Conservation (phyloP, 2,329 filamentous ascomycete species). For the Colletotrichum acutatum region DNA sequence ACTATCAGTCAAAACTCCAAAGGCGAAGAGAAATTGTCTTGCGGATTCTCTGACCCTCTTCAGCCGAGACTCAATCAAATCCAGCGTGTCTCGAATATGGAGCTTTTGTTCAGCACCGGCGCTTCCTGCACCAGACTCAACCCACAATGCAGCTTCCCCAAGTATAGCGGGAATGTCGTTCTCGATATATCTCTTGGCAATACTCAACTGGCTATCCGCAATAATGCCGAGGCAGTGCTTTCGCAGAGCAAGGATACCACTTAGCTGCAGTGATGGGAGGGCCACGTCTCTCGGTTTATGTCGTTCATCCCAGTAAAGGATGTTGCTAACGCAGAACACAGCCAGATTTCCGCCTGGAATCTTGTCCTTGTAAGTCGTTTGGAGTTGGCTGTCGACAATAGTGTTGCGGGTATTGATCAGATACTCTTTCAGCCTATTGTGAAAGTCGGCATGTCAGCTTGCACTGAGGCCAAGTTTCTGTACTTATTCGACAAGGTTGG, state of each 20-base stretch:
- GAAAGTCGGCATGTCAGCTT: neutral
- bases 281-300: conserved; percentile 38
- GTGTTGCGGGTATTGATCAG: conserved; percentile 52
- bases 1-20: neutral
- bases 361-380: conserved; percentile 41
- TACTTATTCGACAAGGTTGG: no score
- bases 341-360: conserved; percentile 40
- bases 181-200: conserved; percentile 50
- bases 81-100: conserved; percentile 45
- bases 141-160: conserved; percentile 54
- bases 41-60: conserved; percentile 41
- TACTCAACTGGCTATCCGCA: conserved; percentile 51
- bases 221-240: conserved; percentile 58
- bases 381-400: conserved; percentile 44
- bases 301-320: conserved; percentile 52
- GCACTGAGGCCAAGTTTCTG: conserved; percentile 6
- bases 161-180: conserved; percentile 54
- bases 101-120: conserved; percentile 49
- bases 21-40: no score
- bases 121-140: conserved; percentile 53
- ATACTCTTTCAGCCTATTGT: conserved; percentile 44
- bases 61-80: conserved; percentile 44
- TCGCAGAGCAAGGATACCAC: conserved; percentile 54
- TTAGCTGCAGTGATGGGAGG: conserved; percentile 49
- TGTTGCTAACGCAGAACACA: conserved; percentile 59